phyloP scores from a whole-genome alignment of 129 eudicot genomes.

The Artemisia annua region DNA sequence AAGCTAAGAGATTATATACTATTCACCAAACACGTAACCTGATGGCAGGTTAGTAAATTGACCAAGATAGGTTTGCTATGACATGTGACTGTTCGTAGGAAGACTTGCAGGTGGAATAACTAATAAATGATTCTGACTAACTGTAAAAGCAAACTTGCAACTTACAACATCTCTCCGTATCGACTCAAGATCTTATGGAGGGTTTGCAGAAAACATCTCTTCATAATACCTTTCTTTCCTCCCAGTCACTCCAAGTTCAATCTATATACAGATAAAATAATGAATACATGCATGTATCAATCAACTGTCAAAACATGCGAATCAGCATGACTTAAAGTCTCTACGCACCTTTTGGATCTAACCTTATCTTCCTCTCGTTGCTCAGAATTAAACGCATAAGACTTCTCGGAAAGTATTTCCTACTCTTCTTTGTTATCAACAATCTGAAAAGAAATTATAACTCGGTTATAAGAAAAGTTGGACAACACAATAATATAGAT shows the following conservation, averaged over 20 bases:
- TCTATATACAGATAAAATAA: conserved; percentile 25
- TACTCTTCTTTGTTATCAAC: conserved; percentile 65
- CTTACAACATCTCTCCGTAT: conserved; percentile 69
- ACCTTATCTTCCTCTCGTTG: conserved; percentile 76
- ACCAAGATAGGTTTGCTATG: too few relatives aligned
- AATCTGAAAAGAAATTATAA: conserved; percentile 27
- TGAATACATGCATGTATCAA: background rate
- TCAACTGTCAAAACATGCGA: background rate
- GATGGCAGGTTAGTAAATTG: too few relatives aligned
- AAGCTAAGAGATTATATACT: too few relatives aligned
- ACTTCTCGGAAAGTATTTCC: conserved; percentile 58
- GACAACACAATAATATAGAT: background rate
- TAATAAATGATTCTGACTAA: too few relatives aligned
- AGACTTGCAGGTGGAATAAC: too few relatives aligned
- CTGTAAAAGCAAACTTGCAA: background rate
- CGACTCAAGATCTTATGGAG: conserved; percentile 59
- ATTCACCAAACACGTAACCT: too few relatives aligned
- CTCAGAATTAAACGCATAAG: conserved; percentile 55
- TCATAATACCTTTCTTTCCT: conserved; percentile 87
- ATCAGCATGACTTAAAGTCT: background rate
- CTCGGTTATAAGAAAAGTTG: background rate
- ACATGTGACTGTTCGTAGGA: too few relatives aligned
- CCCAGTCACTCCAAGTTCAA: conserved; percentile 69
- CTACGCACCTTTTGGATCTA: background rate
- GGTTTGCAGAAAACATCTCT: conserved; percentile 61